Percentiles rank a stretch among this genome's conserved stretches.
These are phyloP conservation scores for Glycine latifolia DNA, from an alignment of 306 rosid species.

Conservation along the genomic window DNA sequence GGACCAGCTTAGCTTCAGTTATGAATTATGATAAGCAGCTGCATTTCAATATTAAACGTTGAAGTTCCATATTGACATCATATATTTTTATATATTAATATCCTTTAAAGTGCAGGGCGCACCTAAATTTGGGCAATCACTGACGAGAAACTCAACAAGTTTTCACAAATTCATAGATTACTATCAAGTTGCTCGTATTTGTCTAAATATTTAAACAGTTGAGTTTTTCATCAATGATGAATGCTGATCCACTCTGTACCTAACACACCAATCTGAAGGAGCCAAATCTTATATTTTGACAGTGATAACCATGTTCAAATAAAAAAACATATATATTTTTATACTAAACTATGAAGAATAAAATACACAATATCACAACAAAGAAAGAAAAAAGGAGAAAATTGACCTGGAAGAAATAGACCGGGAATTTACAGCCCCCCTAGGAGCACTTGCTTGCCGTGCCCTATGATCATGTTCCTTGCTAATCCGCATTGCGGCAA, in stretches of 20 bases:
- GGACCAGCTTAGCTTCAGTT: constrained; percentile 9
- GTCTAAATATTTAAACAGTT: background rate
- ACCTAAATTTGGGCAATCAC: background rate
- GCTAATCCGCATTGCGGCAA: constrained; percentile 71
- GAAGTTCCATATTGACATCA: background rate
- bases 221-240: background rate
- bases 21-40: background rate
- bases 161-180: background rate
- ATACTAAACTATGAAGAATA: background rate
- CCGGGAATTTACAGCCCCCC: constrained; percentile 67
- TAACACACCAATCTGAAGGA: background rate
- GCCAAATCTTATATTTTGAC: constrained; percentile 8
- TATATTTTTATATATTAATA: background rate
- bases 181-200: background rate
- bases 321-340: background rate
- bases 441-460: constrained; percentile 64
- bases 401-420: constrained; percentile 66
- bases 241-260: background rate
- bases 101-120: background rate
- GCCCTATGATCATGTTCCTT: constrained; percentile 65
- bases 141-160: constrained; percentile 4
- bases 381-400: background rate
- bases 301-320: background rate
- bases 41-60: background rate
- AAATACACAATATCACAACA: background rate